A percentile compares a stretch with the other conserved stretches of the same genome.
Evolutionary conservation across 768 basidiomycete species (phyloP).

Genomic region (Omphalotus guepiniiformis): DNA sequence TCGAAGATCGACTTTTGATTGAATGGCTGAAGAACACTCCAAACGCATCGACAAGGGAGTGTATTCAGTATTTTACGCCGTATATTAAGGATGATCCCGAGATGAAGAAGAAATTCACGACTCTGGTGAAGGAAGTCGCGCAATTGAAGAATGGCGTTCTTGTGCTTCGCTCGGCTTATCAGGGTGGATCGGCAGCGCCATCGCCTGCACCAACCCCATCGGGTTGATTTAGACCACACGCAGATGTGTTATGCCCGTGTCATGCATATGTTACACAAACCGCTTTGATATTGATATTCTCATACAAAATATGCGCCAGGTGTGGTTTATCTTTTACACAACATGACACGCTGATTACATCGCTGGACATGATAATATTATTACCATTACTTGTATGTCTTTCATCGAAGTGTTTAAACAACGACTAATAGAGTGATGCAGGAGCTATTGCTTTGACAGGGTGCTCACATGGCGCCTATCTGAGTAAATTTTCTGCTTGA

Average conservation of each 20-base stretch:
- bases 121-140: constrained; percentile 76
- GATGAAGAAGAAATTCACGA: constrained; percentile 74
- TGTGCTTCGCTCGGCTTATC: constrained; percentile 44
- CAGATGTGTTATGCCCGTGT: not conserved
- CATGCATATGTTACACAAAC: no score
- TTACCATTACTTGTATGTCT: no score
- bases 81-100: constrained; percentile 65
- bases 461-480: no score
- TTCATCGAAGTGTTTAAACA: no score
- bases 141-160: constrained; percentile 64
- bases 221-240: not conserved
- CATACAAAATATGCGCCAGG: no score
- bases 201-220: constrained; percentile 6
- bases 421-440: no score
- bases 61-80: constrained; percentile 74
- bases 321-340: no score
- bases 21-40: constrained; percentile 70
- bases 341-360: no score
- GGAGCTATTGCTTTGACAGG: no score
- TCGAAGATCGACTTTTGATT: constrained; percentile 63
- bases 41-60: constrained; percentile 73
- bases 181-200: constrained; percentile 27
- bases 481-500: no score
- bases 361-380: no score
- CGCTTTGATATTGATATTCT: no score